Conservation (phyloP, 257 asterid species). For the Solanum acaule region DNA sequence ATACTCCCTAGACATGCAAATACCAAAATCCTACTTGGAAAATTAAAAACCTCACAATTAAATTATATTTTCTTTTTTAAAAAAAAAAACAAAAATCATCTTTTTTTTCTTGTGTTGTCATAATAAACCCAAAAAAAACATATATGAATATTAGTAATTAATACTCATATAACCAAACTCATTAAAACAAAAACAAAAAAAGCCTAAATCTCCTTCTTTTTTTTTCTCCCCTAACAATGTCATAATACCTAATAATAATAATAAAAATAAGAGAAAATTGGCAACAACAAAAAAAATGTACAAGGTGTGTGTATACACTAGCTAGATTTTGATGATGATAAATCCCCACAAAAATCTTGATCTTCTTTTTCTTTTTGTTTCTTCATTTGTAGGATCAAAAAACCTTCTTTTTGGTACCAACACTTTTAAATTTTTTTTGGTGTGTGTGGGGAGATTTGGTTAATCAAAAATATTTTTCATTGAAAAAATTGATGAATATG, state of each 20-base stretch:
- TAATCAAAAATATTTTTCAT: background rate
- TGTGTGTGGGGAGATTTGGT: background rate
- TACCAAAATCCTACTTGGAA: slow-evolving; percentile 8
- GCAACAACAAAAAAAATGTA: slow-evolving; percentile 1
- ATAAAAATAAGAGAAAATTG: slow-evolving; percentile 1
- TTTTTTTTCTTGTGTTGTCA: background rate
- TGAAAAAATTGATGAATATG: slow-evolving; percentile 26
- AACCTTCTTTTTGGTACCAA: background rate
- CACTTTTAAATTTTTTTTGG: background rate
- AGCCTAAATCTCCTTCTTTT: background rate
- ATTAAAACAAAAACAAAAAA: background rate
- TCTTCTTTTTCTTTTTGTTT: background rate
- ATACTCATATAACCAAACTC: background rate
- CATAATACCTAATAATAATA: slow-evolving; percentile 12
- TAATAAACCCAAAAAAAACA: background rate
- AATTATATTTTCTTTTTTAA: background rate
- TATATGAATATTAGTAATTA: background rate
- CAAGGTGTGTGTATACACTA: slow-evolving; percentile 1
- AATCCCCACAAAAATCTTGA: slow-evolving; percentile 1
- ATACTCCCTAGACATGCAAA: background rate
- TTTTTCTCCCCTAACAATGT: background rate
- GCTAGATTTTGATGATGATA: slow-evolving; percentile 3
- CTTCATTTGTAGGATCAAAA: background rate
- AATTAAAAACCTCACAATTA: slow-evolving; percentile 13
- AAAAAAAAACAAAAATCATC: background rate